These are phyloP conservation scores for Zasmidium citrigriseum DNA, from an alignment of 2,329 filamentous ascomycete genomes.

Conservation along the genomic window DNA sequence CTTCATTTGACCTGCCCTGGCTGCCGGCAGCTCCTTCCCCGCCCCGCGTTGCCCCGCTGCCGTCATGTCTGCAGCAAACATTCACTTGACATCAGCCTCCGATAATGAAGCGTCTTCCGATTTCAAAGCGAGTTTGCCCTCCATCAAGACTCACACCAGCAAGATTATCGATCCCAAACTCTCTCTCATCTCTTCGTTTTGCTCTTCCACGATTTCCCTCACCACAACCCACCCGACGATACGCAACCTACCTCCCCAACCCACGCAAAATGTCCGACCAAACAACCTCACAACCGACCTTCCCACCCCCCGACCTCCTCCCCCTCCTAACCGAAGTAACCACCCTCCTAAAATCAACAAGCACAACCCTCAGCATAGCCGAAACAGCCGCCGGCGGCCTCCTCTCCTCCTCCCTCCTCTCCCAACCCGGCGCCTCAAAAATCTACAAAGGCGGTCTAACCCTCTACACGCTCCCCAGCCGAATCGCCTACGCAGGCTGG, in stretches of 20 bases:
- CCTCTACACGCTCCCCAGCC: slow-evolving; percentile 60
- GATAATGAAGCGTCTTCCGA: neutral
- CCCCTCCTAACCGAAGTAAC: slow-evolving; percentile 53
- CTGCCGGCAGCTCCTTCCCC: neutral
- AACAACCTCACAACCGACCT: slow-evolving; percentile 24
- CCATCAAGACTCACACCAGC: neutral
- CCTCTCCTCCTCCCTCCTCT: slow-evolving; percentile 60
- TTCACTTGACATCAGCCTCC: neutral
- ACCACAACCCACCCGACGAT: neutral
- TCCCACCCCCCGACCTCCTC: slow-evolving; percentile 46
- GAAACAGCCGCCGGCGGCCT: slow-evolving; percentile 67
- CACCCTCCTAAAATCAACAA: slow-evolving; percentile 54
- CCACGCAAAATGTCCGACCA: slow-evolving; percentile 14
- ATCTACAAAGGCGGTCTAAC: slow-evolving; percentile 66
- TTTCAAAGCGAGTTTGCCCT: neutral
- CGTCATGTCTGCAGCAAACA: neutral
- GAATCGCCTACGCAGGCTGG: slow-evolving; percentile 63
- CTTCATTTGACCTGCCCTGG: neutral
- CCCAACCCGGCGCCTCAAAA: slow-evolving; percentile 58
- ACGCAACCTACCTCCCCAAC: neutral
- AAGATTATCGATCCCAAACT: neutral
- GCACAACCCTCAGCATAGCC: slow-evolving; percentile 61
- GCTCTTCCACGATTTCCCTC: neutral
- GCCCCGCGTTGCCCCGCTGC: neutral
- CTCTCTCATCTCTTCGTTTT: neutral